These are phyloP conservation scores for Aspergillus glaucus DNA, from an alignment of 2,329 filamentous ascomycete genomes.

Conservation along the genomic window DNA sequence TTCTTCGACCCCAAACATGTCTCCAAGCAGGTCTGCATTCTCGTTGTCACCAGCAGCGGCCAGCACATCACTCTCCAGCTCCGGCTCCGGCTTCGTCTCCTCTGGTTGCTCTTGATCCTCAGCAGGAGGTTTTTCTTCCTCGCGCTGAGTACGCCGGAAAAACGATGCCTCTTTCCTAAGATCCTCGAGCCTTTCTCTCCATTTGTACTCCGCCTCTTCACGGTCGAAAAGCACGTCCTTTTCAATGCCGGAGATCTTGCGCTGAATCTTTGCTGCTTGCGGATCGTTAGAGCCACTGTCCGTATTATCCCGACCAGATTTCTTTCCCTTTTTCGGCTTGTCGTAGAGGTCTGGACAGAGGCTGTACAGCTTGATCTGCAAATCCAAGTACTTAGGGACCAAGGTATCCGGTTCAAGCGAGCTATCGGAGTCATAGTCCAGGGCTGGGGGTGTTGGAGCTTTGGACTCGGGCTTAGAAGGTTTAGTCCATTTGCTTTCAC, in stretches of 20 bases:
- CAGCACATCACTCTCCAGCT: conserved; percentile 11
- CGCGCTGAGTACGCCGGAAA: conserved; percentile 18
- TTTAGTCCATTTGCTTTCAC: conserved; percentile 16
- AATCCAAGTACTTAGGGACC: conserved; percentile 68
- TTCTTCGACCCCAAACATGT: conserved; percentile 48
- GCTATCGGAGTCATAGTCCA: conserved; percentile 46
- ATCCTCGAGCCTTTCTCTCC: conserved; percentile 54
- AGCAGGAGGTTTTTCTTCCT: conserved; percentile 23
- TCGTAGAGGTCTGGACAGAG: conserved; percentile 51
- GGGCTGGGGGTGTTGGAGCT: conserved; percentile 14
- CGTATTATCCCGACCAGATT: conserved; percentile 22
- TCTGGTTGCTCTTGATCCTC: conserved; percentile 44
- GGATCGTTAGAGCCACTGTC: conserved; percentile 23
- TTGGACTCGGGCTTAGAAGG: conserved; percentile 22
- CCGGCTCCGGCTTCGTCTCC: conserved; percentile 14
- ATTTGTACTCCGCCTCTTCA: conserved; percentile 57
- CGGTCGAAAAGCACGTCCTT: conserved; percentile 71
- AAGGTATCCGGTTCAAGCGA: conserved; percentile 71
- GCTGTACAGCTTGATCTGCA: conserved; percentile 63
- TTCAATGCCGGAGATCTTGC: conserved; percentile 71
- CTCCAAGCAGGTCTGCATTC: conserved; percentile 46
- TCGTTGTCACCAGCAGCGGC: conserved; percentile 27
- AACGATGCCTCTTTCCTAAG: conserved; percentile 55
- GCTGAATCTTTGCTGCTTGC: conserved; percentile 59
- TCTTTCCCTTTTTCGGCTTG: conserved; percentile 36